Evolutionary conservation across 495 filamentous ascomycete genomes (phyloP).

Genomic region (Neurospora tetrasperma): DNA sequence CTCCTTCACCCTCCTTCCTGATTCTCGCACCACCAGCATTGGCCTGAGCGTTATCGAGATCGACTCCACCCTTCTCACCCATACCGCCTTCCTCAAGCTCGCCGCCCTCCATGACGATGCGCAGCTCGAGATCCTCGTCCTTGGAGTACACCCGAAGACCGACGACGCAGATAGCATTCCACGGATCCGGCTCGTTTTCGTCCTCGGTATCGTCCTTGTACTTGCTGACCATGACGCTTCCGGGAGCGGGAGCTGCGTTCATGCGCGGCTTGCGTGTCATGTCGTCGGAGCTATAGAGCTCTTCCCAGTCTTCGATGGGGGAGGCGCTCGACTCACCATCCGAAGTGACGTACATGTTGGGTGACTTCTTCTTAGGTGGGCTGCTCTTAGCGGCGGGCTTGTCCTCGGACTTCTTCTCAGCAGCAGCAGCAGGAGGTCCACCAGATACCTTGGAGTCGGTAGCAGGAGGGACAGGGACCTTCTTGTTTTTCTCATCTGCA

Average conservation of each 20-base stretch:
- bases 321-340: conserved; percentile 40
- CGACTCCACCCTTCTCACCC: conserved; percentile 40
- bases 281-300: conserved; percentile 40
- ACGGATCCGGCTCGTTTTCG: conserved; percentile 37
- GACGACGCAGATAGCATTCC: conserved; percentile 42
- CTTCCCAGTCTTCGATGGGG: conserved; percentile 41
- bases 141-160: conserved; percentile 41
- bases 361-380: conserved; percentile 8
- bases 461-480: conserved; percentile 22
- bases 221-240: conserved; percentile 26
- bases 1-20: conserved; percentile 17
- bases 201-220: conserved; percentile 33
- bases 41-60: conserved; percentile 40
- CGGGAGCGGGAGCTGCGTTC: conserved; percentile 19
- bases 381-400: conserved; percentile 3
- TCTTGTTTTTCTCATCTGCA: conserved; percentile 14
- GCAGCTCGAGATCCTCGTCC: conserved; percentile 35
- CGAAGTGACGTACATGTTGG: conserved; percentile 25
- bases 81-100: conserved; percentile 38
- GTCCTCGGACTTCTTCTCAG: background rate
- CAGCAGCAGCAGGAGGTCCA: conserved; percentile 10
- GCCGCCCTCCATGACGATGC: conserved; percentile 39
- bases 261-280: conserved; percentile 38
- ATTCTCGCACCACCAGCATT: conserved; percentile 36
- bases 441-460: conserved; percentile 10